Percentiles rank a stretch among this genome's conserved stretches.
Evolutionary conservation across 768 basidiomycete species (phyloP).

Genomic region (Chiua virens): DNA sequence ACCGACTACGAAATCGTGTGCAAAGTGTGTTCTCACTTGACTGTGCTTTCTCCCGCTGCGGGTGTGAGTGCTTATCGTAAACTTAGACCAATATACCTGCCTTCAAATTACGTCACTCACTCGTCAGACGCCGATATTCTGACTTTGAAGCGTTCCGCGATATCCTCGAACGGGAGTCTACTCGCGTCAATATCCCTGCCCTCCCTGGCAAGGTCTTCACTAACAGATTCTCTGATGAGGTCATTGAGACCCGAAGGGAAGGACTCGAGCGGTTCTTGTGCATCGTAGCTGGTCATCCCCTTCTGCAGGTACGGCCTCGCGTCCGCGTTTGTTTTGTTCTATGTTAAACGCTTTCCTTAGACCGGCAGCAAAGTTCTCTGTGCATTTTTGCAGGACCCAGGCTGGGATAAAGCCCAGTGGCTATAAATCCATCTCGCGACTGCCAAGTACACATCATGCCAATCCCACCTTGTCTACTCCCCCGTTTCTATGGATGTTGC

Average conservation of each 20-base stretch:
- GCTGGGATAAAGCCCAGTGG: conserved; percentile 86
- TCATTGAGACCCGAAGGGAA: conserved; percentile 89
- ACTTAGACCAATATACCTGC: conserved; percentile 95
- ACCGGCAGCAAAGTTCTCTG: conserved; percentile 97
- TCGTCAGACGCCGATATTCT: conserved; percentile 85
- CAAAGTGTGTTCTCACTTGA: conserved; percentile 55
- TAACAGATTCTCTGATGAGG: conserved; percentile 96
- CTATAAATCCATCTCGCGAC: conserved; percentile 37
- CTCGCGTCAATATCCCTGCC: conserved; percentile 95
- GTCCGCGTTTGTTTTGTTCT: too few species aligned
- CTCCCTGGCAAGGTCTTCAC: conserved; percentile 99
- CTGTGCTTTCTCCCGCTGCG: neutral
- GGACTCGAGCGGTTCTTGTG: conserved; percentile 94
- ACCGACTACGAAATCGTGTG: conserved; percentile 99
- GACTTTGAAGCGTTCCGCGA: conserved; percentile 98
- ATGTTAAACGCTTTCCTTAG: conserved; percentile 36
- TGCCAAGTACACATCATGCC: neutral
- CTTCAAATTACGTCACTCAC: conserved; percentile 93
- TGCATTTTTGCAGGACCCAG: conserved; percentile 92
- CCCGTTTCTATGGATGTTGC: neutral
- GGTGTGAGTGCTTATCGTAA: neutral
- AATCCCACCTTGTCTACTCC: neutral
- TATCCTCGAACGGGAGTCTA: conserved; percentile 94
- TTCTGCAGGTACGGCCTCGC: conserved; percentile 72
- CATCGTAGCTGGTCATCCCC: conserved; percentile 95